phyloP scores from a whole-genome alignment of 148 eudicot species.

The Rhododendron ferrugineum region DNA sequence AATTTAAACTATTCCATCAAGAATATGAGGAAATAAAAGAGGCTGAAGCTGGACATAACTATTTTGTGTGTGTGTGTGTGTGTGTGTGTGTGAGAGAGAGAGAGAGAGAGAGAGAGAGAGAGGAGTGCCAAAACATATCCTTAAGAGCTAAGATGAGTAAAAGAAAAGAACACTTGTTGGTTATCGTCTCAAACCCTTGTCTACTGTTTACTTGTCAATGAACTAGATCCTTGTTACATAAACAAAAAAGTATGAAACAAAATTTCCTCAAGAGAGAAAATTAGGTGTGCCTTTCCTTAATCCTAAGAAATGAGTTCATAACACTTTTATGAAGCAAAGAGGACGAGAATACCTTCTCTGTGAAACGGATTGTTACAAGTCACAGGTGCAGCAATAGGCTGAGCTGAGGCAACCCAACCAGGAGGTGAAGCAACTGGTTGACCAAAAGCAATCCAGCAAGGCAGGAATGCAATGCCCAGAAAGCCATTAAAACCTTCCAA shows the following conservation, averaged over 20 bases:
- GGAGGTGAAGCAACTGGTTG: not conserved
- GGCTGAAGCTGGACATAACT: not conserved
- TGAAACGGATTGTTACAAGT: not conserved
- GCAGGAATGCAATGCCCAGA: not conserved
- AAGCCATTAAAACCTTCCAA: not conserved
- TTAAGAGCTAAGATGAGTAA: not conserved
- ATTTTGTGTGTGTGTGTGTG: not conserved
- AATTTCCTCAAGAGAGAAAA: not conserved
- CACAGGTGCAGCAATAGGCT: not conserved
- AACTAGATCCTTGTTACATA: not conserved
- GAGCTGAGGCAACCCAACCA: not conserved
- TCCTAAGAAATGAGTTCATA: not conserved
- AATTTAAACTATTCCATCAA: not conserved
- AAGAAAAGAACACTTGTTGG: not conserved
- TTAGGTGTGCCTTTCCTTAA: not conserved
- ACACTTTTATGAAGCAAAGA: not conserved
- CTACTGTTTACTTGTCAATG: not conserved
- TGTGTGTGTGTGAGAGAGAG: too few relatives aligned
- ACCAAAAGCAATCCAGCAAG: not conserved
- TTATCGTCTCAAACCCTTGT: not conserved
- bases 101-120: not conserved
- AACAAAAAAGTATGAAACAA: not conserved
- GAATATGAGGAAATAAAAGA: not conserved
- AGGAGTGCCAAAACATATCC: not conserved
- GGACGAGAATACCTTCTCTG: not conserved